phyloP scores from a whole-genome alignment of 2,329 filamentous ascomycete species.

The Colletotrichum simmondsii region DNA sequence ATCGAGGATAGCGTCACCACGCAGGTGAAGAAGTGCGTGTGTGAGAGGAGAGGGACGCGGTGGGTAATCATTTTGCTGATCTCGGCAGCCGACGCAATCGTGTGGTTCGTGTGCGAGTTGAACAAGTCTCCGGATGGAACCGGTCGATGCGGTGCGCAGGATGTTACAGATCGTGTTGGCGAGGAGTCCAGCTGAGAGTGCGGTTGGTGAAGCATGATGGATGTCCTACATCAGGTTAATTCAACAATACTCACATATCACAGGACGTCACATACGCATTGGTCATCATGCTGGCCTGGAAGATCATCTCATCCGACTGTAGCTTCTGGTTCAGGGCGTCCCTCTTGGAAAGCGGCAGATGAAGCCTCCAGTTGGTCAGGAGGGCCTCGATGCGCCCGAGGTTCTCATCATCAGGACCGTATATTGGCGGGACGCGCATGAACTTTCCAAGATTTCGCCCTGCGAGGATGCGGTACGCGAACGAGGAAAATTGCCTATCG shows the following conservation, averaged over 20 bases:
- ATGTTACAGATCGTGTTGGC: slow-evolving; percentile 67
- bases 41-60: slow-evolving; percentile 75
- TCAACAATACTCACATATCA: not conserved
- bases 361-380: slow-evolving; percentile 80
- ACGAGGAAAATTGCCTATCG: slow-evolving; percentile 81
- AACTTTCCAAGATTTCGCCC: slow-evolving; percentile 82
- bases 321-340: slow-evolving; percentile 77
- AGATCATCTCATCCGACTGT: slow-evolving; percentile 87
- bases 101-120: slow-evolving; percentile 81
- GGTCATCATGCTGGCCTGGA: slow-evolving; percentile 87
- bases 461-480: slow-evolving; percentile 85
- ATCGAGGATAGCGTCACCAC: slow-evolving; percentile 82
- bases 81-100: slow-evolving; percentile 80
- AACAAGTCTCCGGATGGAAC: slow-evolving; percentile 62
- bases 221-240: slow-evolving; percentile 52
- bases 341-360: slow-evolving; percentile 78
- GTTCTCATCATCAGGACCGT: slow-evolving; percentile 64
- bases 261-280: slow-evolving; percentile 55
- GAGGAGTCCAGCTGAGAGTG: slow-evolving; percentile 78
- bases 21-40: slow-evolving; percentile 88
- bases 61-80: slow-evolving; percentile 81
- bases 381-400: slow-evolving; percentile 62
- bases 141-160: slow-evolving; percentile 71
- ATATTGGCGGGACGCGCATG: slow-evolving; percentile 66
- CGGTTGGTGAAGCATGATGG: slow-evolving; percentile 83